These are phyloP conservation scores for Fusarium sublunatum DNA, from an alignment of 2,329 filamentous ascomycete genomes.

Conservation along the genomic window DNA sequence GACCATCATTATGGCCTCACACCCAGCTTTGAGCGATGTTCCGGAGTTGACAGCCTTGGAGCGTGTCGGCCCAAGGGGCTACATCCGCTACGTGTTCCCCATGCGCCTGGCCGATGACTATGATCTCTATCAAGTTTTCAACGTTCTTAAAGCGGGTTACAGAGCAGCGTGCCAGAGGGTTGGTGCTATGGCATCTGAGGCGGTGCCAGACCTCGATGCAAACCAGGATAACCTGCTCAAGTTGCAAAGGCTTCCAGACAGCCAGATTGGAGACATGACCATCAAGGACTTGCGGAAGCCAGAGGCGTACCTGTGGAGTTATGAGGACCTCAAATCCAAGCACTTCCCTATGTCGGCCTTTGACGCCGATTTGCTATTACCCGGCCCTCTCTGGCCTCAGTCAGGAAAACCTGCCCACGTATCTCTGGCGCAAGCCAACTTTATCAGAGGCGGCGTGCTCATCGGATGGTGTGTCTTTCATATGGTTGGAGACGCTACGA, in stretches of 20 bases:
- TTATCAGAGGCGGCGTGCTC: slow-evolving; percentile 23
- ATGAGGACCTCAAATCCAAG: slow-evolving; percentile 10
- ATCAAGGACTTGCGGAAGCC: slow-evolving; percentile 6
- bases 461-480: slow-evolving; percentile 27
- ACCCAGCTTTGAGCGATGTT: background rate
- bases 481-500: slow-evolving; percentile 27
- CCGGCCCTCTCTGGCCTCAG: slow-evolving; percentile 14
- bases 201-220: slow-evolving; percentile 14
- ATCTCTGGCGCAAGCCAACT: slow-evolving; percentile 20
- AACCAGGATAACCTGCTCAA: slow-evolving; percentile 18
- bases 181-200: slow-evolving; percentile 19
- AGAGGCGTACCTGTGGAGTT: slow-evolving; percentile 3
- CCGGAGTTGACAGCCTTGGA: slow-evolving; percentile 20
- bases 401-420: slow-evolving; percentile 1
- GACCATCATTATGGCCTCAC: background rate
- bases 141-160: slow-evolving; percentile 3
- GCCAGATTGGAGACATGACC: background rate
- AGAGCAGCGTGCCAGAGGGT: slow-evolving; percentile 11
- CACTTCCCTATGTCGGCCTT: slow-evolving; percentile 22
- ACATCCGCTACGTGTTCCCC: slow-evolving; percentile 29
- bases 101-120: slow-evolving; percentile 7
- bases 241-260: slow-evolving; percentile 5
- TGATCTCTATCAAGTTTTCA: background rate
- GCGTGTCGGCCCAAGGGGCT: slow-evolving; percentile 21
- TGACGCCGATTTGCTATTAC: slow-evolving; percentile 13